Evolutionary conservation across 2,329 filamentous ascomycete species (phyloP).

Genomic region (Talaromyces islandicus): DNA sequence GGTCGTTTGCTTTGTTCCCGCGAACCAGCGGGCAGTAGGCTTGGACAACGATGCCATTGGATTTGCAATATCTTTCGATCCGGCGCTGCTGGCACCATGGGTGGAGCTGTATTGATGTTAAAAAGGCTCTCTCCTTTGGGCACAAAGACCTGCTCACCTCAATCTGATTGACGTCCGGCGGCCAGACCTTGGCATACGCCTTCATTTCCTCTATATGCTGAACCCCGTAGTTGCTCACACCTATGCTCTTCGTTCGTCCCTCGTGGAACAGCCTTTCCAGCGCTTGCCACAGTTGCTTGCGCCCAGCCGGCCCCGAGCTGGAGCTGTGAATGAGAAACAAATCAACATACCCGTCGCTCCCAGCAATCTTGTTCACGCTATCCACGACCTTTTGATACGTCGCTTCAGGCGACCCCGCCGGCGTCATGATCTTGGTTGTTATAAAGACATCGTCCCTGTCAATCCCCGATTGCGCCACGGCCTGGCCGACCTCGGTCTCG

Average conservation of each 20-base stretch:
- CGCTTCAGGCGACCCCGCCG: slow-evolving; percentile 49
- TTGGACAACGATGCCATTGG: slow-evolving; percentile 48
- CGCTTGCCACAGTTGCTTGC: slow-evolving; percentile 60
- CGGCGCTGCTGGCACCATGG: slow-evolving; percentile 64
- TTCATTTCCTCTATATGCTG: slow-evolving; percentile 65
- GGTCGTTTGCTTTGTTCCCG: slow-evolving; percentile 66
- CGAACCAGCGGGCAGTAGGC: slow-evolving; percentile 53
- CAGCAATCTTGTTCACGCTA: slow-evolving; percentile 58
- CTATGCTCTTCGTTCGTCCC: slow-evolving; percentile 59
- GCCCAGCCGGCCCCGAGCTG: slow-evolving; percentile 47
- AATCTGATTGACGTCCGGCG: slow-evolving; percentile 68
- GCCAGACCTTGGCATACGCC: slow-evolving; percentile 58
- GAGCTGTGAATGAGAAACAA: slow-evolving; percentile 65
- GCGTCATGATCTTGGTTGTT: slow-evolving; percentile 62
- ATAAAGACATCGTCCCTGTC: slow-evolving; percentile 55
- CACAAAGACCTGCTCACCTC: slow-evolving; percentile 45
- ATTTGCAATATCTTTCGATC: slow-evolving; percentile 50
- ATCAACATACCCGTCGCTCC: slow-evolving; percentile 60
- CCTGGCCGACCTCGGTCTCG: slow-evolving; percentile 60
- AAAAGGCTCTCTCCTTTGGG: background rate
- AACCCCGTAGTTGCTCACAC: slow-evolving; percentile 67
- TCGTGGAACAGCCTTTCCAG: slow-evolving; percentile 57
- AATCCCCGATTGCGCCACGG: slow-evolving; percentile 51
- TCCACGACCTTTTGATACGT: slow-evolving; percentile 55
- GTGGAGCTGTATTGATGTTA: slow-evolving; percentile 52